phyloP scores from a whole-genome alignment of 164 flowering plant genomes.

The Chimonanthus salicifolius region DNA sequence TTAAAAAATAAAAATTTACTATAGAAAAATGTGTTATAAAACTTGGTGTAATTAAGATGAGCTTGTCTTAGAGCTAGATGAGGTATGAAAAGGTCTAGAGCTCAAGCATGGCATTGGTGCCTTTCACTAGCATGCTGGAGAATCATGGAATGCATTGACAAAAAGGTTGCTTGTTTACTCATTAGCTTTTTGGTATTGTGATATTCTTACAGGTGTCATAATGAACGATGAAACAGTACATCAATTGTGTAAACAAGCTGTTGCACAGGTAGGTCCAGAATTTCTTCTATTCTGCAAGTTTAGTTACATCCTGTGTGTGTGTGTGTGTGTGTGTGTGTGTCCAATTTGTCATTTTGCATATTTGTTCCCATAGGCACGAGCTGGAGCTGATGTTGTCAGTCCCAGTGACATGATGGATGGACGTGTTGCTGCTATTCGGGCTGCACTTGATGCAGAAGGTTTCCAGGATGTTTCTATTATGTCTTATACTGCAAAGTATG shows the following conservation, averaged over 20 bases:
- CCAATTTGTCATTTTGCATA: constrained; percentile 5
- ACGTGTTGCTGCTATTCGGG: constrained; percentile 85
- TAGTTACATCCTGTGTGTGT: too few relatives aligned
- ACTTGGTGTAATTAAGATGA: too few relatives aligned
- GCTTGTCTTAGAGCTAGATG: too few relatives aligned
- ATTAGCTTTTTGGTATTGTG: background rate
- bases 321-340: background rate
- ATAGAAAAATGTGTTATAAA: too few relatives aligned
- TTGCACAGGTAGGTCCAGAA: constrained; percentile 65
- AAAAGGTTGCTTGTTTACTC: background rate
- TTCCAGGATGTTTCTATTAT: constrained; percentile 89
- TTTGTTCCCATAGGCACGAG: constrained; percentile 58
- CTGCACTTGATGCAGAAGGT: constrained; percentile 89
- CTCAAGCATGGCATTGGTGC: too few relatives aligned
- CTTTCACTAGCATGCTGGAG: background rate
- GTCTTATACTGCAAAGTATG: constrained; percentile 96
- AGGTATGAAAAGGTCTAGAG: too few relatives aligned
- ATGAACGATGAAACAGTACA: constrained; percentile 98
- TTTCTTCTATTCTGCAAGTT: background rate
- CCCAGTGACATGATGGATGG: constrained; percentile 99
- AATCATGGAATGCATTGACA: too few relatives aligned
- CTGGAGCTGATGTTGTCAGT: constrained; percentile 97
- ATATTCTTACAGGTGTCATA: constrained; percentile 64
- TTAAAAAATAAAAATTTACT: too few relatives aligned
- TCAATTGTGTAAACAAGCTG: constrained; percentile 94